Percentiles rank a stretch among this genome's conserved stretches.
Evolutionary conservation across 768 basidiomycete genomes (phyloP).

Genomic region (Serendipita vermifera): DNA sequence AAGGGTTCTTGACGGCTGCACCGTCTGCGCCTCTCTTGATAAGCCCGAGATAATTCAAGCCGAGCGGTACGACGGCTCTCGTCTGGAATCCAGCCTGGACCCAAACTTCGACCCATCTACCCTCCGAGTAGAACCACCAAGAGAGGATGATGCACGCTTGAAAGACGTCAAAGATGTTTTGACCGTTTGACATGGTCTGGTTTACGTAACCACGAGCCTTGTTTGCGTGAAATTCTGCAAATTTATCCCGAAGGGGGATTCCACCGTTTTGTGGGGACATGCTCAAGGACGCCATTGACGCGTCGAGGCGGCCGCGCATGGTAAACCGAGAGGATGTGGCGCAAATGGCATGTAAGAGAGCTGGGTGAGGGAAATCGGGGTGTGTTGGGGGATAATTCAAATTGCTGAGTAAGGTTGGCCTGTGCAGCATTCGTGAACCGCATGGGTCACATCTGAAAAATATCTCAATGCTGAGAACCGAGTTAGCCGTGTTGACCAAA

Average conservation of each 20-base stretch:
- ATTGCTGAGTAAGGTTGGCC: slow-evolving; percentile 63
- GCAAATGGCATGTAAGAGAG: slow-evolving; percentile 84
- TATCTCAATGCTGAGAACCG: slow-evolving; percentile 50
- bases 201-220: slow-evolving; percentile 84
- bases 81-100: slow-evolving; percentile 58
- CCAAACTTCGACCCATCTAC: slow-evolving; percentile 60
- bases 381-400: slow-evolving; percentile 71
- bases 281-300: slow-evolving; percentile 50
- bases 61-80: slow-evolving; percentile 65
- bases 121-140: slow-evolving; percentile 87
- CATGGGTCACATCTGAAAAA: slow-evolving; percentile 87
- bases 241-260: slow-evolving; percentile 49
- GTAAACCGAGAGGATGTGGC: slow-evolving; percentile 76
- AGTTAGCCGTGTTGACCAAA: neutral
- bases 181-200: slow-evolving; percentile 78
- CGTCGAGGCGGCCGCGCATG: slow-evolving; percentile 48
- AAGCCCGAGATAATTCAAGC: slow-evolving; percentile 76
- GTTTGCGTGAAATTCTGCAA: slow-evolving; percentile 75
- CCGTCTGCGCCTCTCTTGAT: slow-evolving; percentile 30
- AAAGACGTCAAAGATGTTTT: slow-evolving; percentile 76
- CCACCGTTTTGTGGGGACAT: neutral
- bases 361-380: slow-evolving; percentile 75
- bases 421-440: slow-evolving; percentile 71
- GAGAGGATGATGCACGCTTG: slow-evolving; percentile 76
- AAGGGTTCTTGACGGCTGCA: slow-evolving; percentile 26